Evolutionary conservation across 2,329 filamentous ascomycete genomes (phyloP).

Genomic region (Aspergillaceae sp.): DNA sequence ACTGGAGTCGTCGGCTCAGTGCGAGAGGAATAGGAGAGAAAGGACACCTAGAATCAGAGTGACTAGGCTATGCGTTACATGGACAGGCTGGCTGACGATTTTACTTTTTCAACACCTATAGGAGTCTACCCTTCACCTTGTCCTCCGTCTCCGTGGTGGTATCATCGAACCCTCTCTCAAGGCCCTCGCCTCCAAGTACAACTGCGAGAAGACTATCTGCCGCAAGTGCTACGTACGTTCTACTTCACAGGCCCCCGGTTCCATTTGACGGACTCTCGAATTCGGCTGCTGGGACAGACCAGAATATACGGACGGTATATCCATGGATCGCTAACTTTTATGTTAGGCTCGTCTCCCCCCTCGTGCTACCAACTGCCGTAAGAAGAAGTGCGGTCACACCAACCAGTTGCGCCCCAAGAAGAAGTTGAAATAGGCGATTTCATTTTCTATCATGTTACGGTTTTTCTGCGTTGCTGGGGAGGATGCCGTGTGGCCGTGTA

Average conservation of each 20-base stretch:
- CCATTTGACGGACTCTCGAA: not conserved
- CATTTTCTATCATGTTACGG: slow-evolving; percentile 28
- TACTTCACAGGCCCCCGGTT: slow-evolving; percentile 1
- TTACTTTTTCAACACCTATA: slow-evolving; percentile 31
- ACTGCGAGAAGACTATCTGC: slow-evolving; percentile 99
- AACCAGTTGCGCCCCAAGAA: slow-evolving; percentile 99
- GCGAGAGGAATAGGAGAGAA: not conserved
- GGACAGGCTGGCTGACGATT: slow-evolving; percentile 23
- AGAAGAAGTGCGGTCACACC: slow-evolving; percentile 99
- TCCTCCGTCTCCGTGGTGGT: slow-evolving; percentile 97
- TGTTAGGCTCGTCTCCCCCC: slow-evolving; percentile 71
- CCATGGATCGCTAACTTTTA: not conserved
- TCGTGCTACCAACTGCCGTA: slow-evolving; percentile 99
- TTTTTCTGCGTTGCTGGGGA: slow-evolving; percentile 38
- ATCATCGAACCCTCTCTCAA: slow-evolving; percentile 99
- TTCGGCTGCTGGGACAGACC: not conserved
- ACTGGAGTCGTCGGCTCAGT: not conserved
- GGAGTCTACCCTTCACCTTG: slow-evolving; percentile 97
- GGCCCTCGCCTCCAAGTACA: slow-evolving; percentile 97
- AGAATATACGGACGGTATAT: not conserved
- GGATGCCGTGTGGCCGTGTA: slow-evolving; percentile 21
- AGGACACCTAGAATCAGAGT: too few relatives aligned
- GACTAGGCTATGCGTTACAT: too few relatives aligned
- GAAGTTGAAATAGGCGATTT: slow-evolving; percentile 79
- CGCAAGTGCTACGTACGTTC: slow-evolving; percentile 97